Evolutionary conservation across 305 asterid genomes (phyloP).

Genomic region (Fraxinus paxiana): DNA sequence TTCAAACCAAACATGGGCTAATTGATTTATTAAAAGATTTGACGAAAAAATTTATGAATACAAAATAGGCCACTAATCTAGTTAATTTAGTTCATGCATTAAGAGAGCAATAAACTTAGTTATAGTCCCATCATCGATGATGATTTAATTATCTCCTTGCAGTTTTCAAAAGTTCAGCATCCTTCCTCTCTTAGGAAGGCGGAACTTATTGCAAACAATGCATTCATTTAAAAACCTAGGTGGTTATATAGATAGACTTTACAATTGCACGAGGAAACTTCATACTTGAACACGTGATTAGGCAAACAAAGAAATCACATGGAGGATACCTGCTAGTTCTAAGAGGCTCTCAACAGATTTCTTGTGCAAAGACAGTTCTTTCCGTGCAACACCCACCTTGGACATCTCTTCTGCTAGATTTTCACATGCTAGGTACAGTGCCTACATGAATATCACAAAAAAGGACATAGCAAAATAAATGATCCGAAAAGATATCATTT

Average conservation of each 20-base stretch:
- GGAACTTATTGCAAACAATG: not conserved
- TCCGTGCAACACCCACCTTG: slow-evolving; percentile 24
- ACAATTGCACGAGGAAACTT: not conserved
- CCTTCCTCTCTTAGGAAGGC: not conserved
- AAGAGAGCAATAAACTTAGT: not conserved
- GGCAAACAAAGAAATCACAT: not conserved
- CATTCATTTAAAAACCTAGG: not conserved
- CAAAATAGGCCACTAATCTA: not conserved
- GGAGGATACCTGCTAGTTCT: slow-evolving; percentile 59
- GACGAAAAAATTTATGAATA: not conserved
- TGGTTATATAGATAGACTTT: not conserved
- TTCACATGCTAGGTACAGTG: slow-evolving; percentile 77
- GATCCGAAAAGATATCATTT: not conserved
- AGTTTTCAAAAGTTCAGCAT: not conserved
- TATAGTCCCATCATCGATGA: not conserved
- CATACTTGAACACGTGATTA: not conserved
- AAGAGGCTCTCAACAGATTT: slow-evolving; percentile 48
- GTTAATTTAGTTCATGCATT: not conserved
- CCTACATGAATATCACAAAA: slow-evolving; percentile 41
- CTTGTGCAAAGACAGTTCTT: slow-evolving; percentile 56
- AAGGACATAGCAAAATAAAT: slow-evolving; percentile 5
- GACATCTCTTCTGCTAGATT: slow-evolving; percentile 42
- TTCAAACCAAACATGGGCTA: not conserved
- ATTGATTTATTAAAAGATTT: not conserved
- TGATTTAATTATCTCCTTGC: not conserved